Percentiles rank a stretch among this genome's conserved stretches.
Evolutionary conservation across 1,139 yeast genomes (phyloP).

Genomic region (Suhomyces choctaworum): DNA sequence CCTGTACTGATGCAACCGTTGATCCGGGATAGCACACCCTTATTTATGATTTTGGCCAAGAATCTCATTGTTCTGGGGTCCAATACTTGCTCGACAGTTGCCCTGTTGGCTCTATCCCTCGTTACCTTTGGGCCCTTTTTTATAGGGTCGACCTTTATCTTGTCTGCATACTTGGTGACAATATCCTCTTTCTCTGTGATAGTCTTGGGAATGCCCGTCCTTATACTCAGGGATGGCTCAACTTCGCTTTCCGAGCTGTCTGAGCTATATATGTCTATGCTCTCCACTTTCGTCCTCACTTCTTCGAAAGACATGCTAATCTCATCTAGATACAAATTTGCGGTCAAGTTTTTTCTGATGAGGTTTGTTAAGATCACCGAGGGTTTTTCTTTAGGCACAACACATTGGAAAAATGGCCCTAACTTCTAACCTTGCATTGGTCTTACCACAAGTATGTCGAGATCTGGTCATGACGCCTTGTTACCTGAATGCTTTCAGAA

Average conservation of each 20-base stretch:
- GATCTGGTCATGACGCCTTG: not conserved
- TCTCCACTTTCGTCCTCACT: constrained; percentile 4
- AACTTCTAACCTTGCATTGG: constrained; percentile 17
- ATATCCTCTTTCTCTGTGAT: constrained; percentile 56
- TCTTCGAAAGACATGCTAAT: constrained; percentile 9
- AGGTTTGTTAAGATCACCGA: too few relatives aligned
- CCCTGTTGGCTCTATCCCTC: constrained; percentile 87
- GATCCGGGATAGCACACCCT: constrained; percentile 79
- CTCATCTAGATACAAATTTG: not conserved
- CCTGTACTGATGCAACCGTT: constrained; percentile 97
- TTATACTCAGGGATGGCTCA: constrained; percentile 10
- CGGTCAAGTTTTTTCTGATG: constrained; percentile 10
- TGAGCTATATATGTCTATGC: constrained; percentile 10
- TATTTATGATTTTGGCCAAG: constrained; percentile 75
- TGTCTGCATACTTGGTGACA: constrained; percentile 59
- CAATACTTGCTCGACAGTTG: constrained; percentile 93
- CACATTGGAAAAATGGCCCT: constrained; percentile 16
- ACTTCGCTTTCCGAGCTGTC: constrained; percentile 10
- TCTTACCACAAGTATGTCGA: constrained; percentile 31
- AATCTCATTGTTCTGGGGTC: constrained; percentile 93
- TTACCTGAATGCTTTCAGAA: not conserved
- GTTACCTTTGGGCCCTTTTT: constrained; percentile 57
- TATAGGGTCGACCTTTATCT: constrained; percentile 62
- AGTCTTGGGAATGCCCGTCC: constrained; percentile 18
- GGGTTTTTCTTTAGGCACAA: too few relatives aligned